Evolutionary conservation across 129 eudicot species (phyloP).

Genomic region (Calendula officinalis): DNA sequence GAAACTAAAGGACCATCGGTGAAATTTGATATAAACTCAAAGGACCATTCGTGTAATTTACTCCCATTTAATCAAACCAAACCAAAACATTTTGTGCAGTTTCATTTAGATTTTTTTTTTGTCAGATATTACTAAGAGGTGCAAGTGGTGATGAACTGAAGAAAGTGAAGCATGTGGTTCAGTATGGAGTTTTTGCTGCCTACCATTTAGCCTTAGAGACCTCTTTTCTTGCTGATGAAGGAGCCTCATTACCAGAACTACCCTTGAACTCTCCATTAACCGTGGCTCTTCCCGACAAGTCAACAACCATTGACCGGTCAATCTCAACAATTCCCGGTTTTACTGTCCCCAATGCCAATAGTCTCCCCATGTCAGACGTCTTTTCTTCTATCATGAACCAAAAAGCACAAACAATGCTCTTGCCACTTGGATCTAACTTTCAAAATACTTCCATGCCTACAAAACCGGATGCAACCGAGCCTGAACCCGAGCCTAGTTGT

Average conservation of each 20-base stretch:
- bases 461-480: constrained; percentile 4
- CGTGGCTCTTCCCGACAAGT: constrained; percentile 82
- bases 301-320: constrained; percentile 67
- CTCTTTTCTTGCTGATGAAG: constrained; percentile 99
- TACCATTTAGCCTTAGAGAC: constrained; percentile 95
- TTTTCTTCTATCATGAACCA: constrained; percentile 33
- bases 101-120: constrained; percentile 7
- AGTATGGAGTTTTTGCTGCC: constrained; percentile 96
- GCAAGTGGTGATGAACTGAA: constrained; percentile 90
- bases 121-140: constrained; percentile 91
- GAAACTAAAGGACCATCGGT: too few species aligned
- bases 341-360: constrained; percentile 43
- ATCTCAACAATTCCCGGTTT: constrained; percentile 86
- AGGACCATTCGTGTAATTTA: too few species aligned
- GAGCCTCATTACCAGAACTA: constrained; percentile 89
- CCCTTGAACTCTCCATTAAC: constrained; percentile 77
- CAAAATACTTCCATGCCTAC: constrained; percentile 17
- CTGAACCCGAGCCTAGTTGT: constrained; percentile 4
- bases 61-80: not conserved
- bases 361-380: constrained; percentile 48
- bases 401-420: constrained; percentile 27
- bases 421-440: constrained; percentile 29
- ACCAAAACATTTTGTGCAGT: too few species aligned
- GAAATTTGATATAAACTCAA: too few species aligned
- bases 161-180: constrained; percentile 95